Base-by-base conservation (phyloP, 257 asterid species). In the Fraxinus excelsior region DNA sequence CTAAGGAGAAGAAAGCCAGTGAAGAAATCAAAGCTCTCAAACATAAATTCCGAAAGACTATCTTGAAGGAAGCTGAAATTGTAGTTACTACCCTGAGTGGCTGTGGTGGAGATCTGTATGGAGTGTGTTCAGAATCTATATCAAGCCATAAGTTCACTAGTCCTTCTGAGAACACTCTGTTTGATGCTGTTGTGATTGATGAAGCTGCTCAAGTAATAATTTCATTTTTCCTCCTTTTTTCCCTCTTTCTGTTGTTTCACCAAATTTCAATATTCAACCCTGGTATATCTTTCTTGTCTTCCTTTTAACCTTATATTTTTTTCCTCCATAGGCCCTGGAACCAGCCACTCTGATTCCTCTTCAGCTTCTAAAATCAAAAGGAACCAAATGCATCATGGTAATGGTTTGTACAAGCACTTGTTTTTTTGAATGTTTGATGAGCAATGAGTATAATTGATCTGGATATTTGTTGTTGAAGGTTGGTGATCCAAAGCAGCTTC, bases 401-500 rank as follows among this genome's bases (percentile, higher is more conserved):
- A 84, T 84, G 68, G 70, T 71, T 78, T 76, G 79, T 49, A 64
- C 29, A 23, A 69, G 70, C 76, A 80, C 23, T 23, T 62, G 7
- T 29, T 75, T 76, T 42, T 16, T 60, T 72, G 21, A 51, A 51
- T 75, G 70, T 81, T 82, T 67, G 40, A 25, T 60, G 71, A 71
- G 74, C 67, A 56, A 38, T 69, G 66, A 25, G 69, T 74, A 67
- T 82, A 19, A 80, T 73, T 90, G 71, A 81, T 53, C 35, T 51
- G 51, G 42, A 38, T 71, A 58, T 40, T 68, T 81, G 34, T 70
- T 77, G 23, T 79, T 79, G 85, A 78, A 96, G 99, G 98, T 96
- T 76, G 99, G 99, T 76, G 99, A 96, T 81, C 99, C 99, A 67
- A 96, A 96, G 88, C 99, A 96, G 91, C 99, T 96, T 86, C 97